phyloP scores from a whole-genome alignment of 2,329 filamentous ascomycete genomes.

The Microascus cirrosus region DNA sequence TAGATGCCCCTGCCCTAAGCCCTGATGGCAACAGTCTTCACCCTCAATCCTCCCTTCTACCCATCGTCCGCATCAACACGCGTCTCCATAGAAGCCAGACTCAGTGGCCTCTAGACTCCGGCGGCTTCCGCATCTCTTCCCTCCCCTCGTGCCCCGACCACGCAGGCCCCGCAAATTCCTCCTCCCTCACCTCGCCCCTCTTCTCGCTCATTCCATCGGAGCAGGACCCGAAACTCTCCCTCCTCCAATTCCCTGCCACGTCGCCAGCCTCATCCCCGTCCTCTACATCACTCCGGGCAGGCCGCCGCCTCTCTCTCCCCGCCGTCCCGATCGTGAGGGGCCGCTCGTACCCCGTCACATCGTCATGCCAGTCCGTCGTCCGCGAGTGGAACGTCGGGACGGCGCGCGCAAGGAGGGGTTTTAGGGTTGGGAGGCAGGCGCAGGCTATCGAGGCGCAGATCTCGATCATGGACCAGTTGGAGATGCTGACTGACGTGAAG shows the following conservation, averaged over 20 bases:
- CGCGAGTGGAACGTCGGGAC: slow-evolving; percentile 12
- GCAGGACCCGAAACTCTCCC: background rate
- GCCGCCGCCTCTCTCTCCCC: background rate
- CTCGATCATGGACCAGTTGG: slow-evolving; percentile 7
- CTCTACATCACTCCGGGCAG: background rate
- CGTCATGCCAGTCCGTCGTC: too few species aligned
- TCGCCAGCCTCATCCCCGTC: background rate
- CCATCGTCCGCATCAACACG: background rate
- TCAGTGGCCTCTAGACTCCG: background rate
- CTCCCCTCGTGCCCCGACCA: background rate
- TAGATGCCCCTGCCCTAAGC: too few species aligned
- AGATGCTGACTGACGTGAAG: slow-evolving; percentile 5
- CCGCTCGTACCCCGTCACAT: slow-evolving; percentile 4
- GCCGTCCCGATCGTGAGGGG: slow-evolving; percentile 11
- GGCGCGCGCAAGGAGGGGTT: slow-evolving; percentile 23
- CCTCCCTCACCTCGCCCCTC: background rate
- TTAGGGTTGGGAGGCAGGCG: slow-evolving; percentile 24
- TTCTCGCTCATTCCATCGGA: slow-evolving; percentile 1
- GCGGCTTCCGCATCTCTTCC: background rate
- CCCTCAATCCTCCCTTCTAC: too few species aligned
- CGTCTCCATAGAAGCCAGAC: too few species aligned
- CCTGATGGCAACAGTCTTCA: too few species aligned
- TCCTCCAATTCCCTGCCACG: slow-evolving; percentile 5
- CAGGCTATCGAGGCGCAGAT: slow-evolving; percentile 16
- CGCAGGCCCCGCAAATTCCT: slow-evolving; percentile 5